These are phyloP conservation scores for Ilex asprella DNA, from an alignment of 257 asterid species.

Conservation along the genomic window DNA sequence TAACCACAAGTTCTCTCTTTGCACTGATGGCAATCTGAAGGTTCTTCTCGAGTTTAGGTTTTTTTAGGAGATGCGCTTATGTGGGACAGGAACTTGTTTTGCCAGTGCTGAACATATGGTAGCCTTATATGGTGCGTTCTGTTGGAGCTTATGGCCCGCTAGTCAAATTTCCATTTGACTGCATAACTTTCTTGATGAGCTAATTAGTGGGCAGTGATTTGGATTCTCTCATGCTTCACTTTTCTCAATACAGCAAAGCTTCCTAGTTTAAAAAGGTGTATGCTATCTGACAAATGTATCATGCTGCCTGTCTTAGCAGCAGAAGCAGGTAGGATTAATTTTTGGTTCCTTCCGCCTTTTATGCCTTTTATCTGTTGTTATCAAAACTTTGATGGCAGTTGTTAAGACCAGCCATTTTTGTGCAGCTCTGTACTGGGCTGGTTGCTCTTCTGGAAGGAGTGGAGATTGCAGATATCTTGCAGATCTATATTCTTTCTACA, in stretches of 20 bases:
- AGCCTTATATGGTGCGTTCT: constrained; percentile 11
- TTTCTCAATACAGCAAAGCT: constrained; percentile 15
- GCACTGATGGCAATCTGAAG: not conserved
- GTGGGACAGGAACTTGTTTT: not conserved
- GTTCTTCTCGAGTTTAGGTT: not conserved
- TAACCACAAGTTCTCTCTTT: constrained; percentile 4
- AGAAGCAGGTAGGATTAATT: constrained; percentile 25
- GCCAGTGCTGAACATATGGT: not conserved
- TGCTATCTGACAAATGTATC: constrained; percentile 9
- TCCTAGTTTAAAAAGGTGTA: constrained; percentile 6
- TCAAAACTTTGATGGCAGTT: constrained; percentile 4
- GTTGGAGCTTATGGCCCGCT: not conserved
- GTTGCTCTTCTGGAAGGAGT: constrained; percentile 9
- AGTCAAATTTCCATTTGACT: not conserved
- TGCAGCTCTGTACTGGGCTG: constrained; percentile 18
- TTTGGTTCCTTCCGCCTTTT: not conserved
- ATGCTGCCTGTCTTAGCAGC: constrained; percentile 3
- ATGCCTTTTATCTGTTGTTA: not conserved
- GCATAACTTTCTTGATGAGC: not conserved
- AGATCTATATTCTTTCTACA: too few species aligned
- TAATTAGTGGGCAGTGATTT: constrained; percentile 8
- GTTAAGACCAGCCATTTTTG: constrained; percentile 12
- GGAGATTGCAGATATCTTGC: not conserved
- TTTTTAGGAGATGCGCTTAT: not conserved
- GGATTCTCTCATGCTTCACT: constrained; percentile 15